Conservation (phyloP, 192 early-diverging fungal species). For the Glomus cerebriforme region DNA sequence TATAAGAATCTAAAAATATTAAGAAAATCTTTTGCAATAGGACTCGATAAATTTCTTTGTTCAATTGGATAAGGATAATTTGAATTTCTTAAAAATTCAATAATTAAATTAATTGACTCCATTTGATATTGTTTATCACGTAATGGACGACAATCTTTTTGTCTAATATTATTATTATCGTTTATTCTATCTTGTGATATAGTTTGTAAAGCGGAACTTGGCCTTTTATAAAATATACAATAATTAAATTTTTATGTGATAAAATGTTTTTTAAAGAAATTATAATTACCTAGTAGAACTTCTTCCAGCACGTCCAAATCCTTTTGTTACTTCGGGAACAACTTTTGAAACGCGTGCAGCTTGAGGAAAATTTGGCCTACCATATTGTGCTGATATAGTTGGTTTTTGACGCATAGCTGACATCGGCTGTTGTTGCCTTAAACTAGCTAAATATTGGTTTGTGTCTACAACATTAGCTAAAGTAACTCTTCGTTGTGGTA, state of each 20-base stretch:
- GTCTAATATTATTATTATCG: background rate
- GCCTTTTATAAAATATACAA: background rate
- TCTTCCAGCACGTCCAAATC: background rate
- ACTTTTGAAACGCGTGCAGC: background rate
- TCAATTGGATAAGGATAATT: slow-evolving; percentile 63
- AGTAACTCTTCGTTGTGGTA: background rate
- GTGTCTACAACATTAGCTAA: background rate
- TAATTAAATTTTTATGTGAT: too few relatives aligned
- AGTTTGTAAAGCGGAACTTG: too few relatives aligned
- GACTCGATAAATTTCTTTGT: slow-evolving; percentile 58
- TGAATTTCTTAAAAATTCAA: slow-evolving; percentile 62
- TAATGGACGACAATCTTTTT: slow-evolving; percentile 70
- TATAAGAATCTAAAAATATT: slow-evolving; percentile 77
- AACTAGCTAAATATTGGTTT: background rate
- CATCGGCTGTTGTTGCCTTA: background rate
- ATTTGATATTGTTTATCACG: slow-evolving; percentile 62
- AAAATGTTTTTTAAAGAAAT: too few relatives aligned
- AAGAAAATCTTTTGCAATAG: slow-evolving; percentile 73
- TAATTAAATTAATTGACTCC: slow-evolving; percentile 60
- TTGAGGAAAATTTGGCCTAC: background rate
- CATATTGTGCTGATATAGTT: too few relatives aligned
- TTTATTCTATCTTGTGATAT: background rate
- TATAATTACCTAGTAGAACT: background rate
- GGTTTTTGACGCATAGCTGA: background rate
- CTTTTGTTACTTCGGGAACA: background rate